phyloP scores from a whole-genome alignment of 257 asterid species.

The Linderniella brevidens region DNA sequence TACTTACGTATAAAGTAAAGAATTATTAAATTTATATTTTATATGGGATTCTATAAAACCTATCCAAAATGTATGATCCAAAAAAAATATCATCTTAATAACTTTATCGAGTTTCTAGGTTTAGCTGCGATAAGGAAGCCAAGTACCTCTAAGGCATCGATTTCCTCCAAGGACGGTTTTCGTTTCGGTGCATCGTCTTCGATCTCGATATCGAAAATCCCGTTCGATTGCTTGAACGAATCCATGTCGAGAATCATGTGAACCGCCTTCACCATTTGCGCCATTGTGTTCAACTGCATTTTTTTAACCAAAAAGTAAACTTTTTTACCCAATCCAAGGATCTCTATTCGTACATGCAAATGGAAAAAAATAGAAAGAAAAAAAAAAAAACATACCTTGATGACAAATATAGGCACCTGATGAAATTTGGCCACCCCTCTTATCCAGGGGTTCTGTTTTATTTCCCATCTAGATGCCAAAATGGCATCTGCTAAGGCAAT shows the following conservation, averaged over 20 bases:
- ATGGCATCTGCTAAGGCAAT: constrained; percentile 74
- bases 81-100: too few species aligned
- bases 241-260: constrained; percentile 82
- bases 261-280: constrained; percentile 88
- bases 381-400: constrained; percentile 39
- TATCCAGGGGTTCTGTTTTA: constrained; percentile 88
- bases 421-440: constrained; percentile 86
- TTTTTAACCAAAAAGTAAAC: constrained; percentile 7
- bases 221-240: constrained; percentile 28
- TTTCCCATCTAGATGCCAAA: constrained; percentile 58
- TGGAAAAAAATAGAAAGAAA: not conserved
- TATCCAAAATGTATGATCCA: too few species aligned
- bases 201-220: constrained; percentile 41
- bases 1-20: too few species aligned
- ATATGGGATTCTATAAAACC: too few species aligned
- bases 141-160: constrained; percentile 88
- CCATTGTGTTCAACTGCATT: constrained; percentile 74
- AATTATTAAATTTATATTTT: too few species aligned
- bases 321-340: not conserved
- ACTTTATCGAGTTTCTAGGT: too few species aligned
- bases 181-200: constrained; percentile 77
- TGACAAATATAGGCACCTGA: constrained; percentile 66
- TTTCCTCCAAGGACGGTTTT: constrained; percentile 88
- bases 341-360: not conserved
- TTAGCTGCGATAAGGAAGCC: constrained; percentile 1